Conservation (phyloP, 2,329 filamentous ascomycete species). For the Colletotrichum gigasporum region DNA sequence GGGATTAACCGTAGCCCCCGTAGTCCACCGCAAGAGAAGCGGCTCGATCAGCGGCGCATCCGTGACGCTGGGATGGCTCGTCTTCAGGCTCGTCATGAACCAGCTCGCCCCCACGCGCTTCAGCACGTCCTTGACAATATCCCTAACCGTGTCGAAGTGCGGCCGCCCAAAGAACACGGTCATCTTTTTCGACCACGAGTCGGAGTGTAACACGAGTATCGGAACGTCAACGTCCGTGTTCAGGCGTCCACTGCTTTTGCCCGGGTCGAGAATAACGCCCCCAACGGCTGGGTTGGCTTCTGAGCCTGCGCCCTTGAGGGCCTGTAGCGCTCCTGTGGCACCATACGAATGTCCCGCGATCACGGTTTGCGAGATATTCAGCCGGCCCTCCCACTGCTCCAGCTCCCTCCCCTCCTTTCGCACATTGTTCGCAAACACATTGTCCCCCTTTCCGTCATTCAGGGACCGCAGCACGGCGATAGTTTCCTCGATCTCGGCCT, state of each 20-base stretch:
- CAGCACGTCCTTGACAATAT: constrained; percentile 52
- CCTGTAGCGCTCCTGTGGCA: constrained; percentile 70
- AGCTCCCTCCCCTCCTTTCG: constrained; percentile 58
- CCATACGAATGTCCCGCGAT: constrained; percentile 74
- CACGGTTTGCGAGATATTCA: constrained; percentile 64
- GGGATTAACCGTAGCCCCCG: constrained; percentile 67
- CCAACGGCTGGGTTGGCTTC: constrained; percentile 63
- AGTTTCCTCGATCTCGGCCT: constrained; percentile 58
- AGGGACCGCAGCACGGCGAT: constrained; percentile 46
- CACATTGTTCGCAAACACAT: constrained; percentile 52
- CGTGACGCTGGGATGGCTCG: constrained; percentile 71
- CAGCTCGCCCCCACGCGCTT: constrained; percentile 55
- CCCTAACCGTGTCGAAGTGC: constrained; percentile 71
- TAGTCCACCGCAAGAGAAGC: constrained; percentile 67
- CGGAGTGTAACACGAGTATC: constrained; percentile 69
- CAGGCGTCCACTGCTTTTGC: constrained; percentile 69
- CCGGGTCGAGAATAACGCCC: constrained; percentile 72
- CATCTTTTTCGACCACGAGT: constrained; percentile 68
- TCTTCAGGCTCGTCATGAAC: constrained; percentile 65
- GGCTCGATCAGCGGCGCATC: constrained; percentile 74
- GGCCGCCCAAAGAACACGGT: constrained; percentile 69
- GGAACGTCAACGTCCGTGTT: constrained; percentile 68
- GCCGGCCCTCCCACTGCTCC: constrained; percentile 58
- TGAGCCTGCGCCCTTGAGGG: constrained; percentile 49
- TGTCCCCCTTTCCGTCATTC: constrained; percentile 48